Evolutionary conservation across 1,284 basidiomycete genomes (phyloP), one percentile per base, ranked within the genome.

Genomic region (Fistulinella cinereoalba): DNA sequence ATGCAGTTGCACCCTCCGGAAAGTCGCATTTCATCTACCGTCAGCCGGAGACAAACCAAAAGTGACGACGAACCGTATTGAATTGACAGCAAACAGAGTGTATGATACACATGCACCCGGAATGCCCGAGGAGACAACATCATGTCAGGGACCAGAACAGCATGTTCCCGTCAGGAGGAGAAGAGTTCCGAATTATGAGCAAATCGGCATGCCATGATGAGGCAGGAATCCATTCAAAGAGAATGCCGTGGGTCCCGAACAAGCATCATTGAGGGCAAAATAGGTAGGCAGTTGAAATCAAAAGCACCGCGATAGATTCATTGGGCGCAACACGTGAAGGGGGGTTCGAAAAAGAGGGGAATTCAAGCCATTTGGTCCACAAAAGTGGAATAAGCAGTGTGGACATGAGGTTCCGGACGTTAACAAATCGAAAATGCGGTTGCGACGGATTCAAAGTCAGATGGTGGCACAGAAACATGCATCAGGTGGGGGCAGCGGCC

Each of bases 11-110:
- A 51, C 75, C 71, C 53, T 71, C 71, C 37, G 82, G 81, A 61
- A 88, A 88, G 56, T 82, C 82, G 67, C 87, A 89, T 72, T 83
- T 87, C 86, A 89, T 89, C 85, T 89, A 23, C 39, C 32, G 23
- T 49, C 37, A 21, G 33, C 52, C 53, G 52, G 54, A 45, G 37
- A 39, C n/a, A 39, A 21, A 45, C 3, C 39, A 37, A 46, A 38
- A 34, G n/a, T n/a, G n/a, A 37, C 6, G 22, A 41, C 34, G 51
- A 54, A 49, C 47, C 53, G 22, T 36, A 44, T 42, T 10, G 22
- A 28, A n/a, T n/a, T 36, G 53, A 50, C 47, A 44, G 41, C 34
- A 12, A 46, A 42, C 39, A 43, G 19, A 44, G 40, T 19, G 42
- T n/a, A n/a, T n/a, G n/a, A n/a, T n/a, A n/a, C n/a, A n/a, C n/a